These are phyloP conservation scores for Aquilaria yunnanensis DNA, from an alignment of 345 rosid species.

Conservation along the genomic window DNA sequence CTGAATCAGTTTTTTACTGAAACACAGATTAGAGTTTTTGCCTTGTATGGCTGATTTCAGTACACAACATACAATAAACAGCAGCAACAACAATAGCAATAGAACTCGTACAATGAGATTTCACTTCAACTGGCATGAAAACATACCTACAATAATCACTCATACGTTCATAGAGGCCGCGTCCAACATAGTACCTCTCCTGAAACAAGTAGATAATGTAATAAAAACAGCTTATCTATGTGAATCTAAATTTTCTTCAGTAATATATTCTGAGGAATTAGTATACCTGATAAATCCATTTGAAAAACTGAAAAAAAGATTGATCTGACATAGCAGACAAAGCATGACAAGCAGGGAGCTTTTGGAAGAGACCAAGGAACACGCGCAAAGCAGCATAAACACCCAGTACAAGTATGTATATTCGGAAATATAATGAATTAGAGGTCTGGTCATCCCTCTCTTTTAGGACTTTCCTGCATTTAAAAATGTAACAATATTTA, in stretches of 20 bases:
- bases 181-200: conserved; percentile 97
- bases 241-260: conserved; percentile 6
- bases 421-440: conserved; percentile 66
- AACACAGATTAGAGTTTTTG: no score
- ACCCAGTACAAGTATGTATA: conserved; percentile 87
- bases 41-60: no score
- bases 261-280: conserved; percentile 1
- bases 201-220: conserved; percentile 29
- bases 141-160: conserved; percentile 87
- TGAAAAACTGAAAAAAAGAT: conserved; percentile 91
- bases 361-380: conserved; percentile 55
- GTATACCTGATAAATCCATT: conserved; percentile 96
- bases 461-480: conserved; percentile 68
- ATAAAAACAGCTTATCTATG: conserved; percentile 10
- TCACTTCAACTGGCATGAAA: neutral
- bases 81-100: neutral
- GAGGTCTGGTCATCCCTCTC: conserved; percentile 54
- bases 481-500: conserved; percentile 12
- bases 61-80: conserved; percentile 1
- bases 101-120: neutral
- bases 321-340: conserved; percentile 90
- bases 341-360: conserved; percentile 78
- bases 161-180: conserved; percentile 85
- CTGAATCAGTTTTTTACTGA: no score
- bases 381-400: conserved; percentile 77